Evolutionary conservation across 495 filamentous ascomycete species (phyloP).

Genomic region (Penicillium lividum): DNA sequence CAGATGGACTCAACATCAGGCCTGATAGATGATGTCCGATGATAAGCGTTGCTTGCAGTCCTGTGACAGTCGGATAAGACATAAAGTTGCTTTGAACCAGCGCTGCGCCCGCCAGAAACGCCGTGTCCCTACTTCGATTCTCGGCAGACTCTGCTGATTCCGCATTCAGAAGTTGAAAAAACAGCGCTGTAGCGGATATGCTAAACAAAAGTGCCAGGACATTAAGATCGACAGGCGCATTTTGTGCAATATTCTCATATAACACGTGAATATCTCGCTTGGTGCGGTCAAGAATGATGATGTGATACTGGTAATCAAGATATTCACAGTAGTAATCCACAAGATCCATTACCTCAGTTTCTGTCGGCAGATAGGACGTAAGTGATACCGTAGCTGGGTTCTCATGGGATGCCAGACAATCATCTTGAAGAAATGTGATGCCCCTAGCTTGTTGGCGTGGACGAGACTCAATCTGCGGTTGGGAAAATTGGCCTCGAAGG

Average conservation of each 20-base stretch:
- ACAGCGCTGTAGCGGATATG: conserved; percentile 39
- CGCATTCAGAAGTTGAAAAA: conserved; percentile 30
- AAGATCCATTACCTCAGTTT: conserved; percentile 30
- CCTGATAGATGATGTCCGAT: conserved; percentile 36
- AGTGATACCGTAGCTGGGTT: conserved; percentile 29
- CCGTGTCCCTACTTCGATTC: conserved; percentile 27
- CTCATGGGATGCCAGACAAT: conserved; percentile 14
- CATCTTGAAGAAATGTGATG: not conserved
- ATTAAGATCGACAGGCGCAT: conserved; percentile 20
- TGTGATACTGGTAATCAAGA: conserved; percentile 42
- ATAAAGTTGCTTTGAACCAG: conserved; percentile 38
- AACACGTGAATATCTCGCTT: conserved; percentile 35
- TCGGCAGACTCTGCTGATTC: conserved; percentile 32
- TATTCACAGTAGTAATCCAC: conserved; percentile 39
- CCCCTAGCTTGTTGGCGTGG: not conserved
- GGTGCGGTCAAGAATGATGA: conserved; percentile 31
- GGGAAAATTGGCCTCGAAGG: conserved; percentile 20
- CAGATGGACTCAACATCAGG: conserved; percentile 26
- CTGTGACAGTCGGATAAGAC: conserved; percentile 42
- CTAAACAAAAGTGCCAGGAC: conserved; percentile 42
- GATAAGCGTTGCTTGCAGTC: conserved; percentile 48
- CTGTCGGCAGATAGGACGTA: conserved; percentile 25
- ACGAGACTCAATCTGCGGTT: conserved; percentile 4
- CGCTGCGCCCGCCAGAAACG: conserved; percentile 35
- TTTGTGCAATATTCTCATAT: conserved; percentile 25